phyloP scores from a whole-genome alignment of 2,329 filamentous ascomycete genomes.

The Diaporthe sp. region DNA sequence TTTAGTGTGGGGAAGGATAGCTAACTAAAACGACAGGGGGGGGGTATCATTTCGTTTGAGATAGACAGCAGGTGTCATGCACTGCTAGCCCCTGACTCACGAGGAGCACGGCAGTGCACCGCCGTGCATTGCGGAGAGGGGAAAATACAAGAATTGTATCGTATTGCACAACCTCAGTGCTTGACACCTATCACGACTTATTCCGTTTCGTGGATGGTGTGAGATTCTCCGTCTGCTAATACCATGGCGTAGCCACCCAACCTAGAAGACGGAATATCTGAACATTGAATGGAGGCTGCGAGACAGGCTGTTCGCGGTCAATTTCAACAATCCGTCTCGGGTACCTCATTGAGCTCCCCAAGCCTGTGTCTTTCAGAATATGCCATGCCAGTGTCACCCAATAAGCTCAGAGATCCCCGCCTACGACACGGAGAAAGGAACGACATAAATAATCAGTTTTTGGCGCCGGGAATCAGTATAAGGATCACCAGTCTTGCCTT shows the following conservation, averaged over 20 bases:
- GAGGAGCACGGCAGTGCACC: neutral
- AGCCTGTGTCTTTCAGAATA: too few species aligned
- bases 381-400: too few species aligned
- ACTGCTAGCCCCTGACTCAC: constrained; percentile 1
- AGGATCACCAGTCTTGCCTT: too few species aligned
- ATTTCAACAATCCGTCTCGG: neutral
- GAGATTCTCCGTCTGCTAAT: neutral
- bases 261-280: too few species aligned
- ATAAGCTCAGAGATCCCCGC: too few species aligned
- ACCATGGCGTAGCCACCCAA: neutral
- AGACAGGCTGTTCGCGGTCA: neutral
- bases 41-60: too few species aligned
- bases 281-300: too few species aligned
- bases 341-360: neutral
- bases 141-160: neutral
- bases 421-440: too few species aligned
- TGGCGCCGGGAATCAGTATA: too few species aligned
- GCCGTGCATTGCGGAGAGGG: neutral
- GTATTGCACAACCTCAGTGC: constrained; percentile 11
- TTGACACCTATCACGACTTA: neutral
- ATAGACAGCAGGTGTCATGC: constrained; percentile 10
- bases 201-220: neutral
- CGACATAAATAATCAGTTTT: neutral
- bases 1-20: too few species aligned
- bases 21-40: too few species aligned